Conservation (phyloP, 306 rosid genomes). For the Ceratonia siliqua region DNA sequence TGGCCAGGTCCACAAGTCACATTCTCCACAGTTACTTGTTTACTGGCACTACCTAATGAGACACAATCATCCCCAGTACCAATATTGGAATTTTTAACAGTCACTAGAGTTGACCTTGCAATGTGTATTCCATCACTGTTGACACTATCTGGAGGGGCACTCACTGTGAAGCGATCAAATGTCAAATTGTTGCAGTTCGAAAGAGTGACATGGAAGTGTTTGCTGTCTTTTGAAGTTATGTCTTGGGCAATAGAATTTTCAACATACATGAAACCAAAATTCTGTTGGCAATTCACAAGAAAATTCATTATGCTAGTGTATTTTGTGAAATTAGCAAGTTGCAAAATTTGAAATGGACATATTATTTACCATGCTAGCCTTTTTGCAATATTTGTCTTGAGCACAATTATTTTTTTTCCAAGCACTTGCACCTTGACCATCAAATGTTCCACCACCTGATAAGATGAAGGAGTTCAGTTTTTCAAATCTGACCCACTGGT, state of each 20-base stretch:
- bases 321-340: background rate
- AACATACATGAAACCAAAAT: constrained; percentile 27
- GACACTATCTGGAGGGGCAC: constrained; percentile 46
- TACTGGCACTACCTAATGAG: constrained; percentile 39
- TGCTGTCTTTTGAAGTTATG: constrained; percentile 45
- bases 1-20: constrained; percentile 57
- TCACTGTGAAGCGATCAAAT: constrained; percentile 11
- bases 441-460: constrained; percentile 42
- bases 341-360: background rate
- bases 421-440: background rate
- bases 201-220: constrained; percentile 39
- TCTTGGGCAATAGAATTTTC: constrained; percentile 28
- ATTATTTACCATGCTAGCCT: constrained; percentile 36
- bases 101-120: constrained; percentile 24
- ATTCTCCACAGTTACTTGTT: constrained; percentile 4
- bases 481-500: constrained; percentile 46
- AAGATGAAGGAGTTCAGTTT: constrained; percentile 24
- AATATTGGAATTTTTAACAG: constrained; percentile 23
- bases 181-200: constrained; percentile 29
- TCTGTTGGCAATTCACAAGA: constrained; percentile 17
- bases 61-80: constrained; percentile 56
- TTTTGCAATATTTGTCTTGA: background rate
- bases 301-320: background rate
- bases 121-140: constrained; percentile 56
- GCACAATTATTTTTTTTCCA: constrained; percentile 31